These are phyloP conservation scores for Penicillium sp. DNA, from an alignment of 2,329 filamentous ascomycete species.

Conservation along the genomic window DNA sequence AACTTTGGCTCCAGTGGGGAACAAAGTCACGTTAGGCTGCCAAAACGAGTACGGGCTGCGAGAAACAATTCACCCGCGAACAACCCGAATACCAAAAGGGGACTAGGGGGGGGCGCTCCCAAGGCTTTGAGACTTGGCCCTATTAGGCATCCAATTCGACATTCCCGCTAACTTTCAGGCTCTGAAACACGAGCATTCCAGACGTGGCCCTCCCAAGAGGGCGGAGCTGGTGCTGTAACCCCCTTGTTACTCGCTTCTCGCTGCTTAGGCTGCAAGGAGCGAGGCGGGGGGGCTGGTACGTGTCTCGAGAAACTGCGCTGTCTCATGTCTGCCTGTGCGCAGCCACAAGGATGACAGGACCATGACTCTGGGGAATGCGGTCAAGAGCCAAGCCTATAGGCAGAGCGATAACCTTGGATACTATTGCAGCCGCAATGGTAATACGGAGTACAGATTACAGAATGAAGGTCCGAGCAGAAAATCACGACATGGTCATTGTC, in stretches of 20 bases:
- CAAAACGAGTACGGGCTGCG: constrained; percentile 10
- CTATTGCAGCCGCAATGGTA: constrained; percentile 1
- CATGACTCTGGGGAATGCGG: background rate
- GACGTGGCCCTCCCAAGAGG: background rate
- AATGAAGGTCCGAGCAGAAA: constrained; percentile 1
- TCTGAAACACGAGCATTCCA: background rate
- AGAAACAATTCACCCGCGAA: background rate
- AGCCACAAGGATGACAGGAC: background rate
- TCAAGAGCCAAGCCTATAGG: constrained; percentile 2
- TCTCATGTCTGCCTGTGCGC: background rate
- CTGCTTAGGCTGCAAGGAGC: background rate
- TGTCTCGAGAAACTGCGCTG: background rate
- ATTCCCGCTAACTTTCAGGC: background rate
- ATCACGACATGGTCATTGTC: background rate
- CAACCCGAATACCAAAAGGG: background rate
- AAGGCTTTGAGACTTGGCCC: background rate
- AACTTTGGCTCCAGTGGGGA: background rate
- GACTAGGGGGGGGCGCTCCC: background rate
- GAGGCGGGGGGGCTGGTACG: background rate
- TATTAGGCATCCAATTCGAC: background rate
- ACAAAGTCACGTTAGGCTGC: constrained; percentile 1
- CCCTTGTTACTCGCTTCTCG: background rate
- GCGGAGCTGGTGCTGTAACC: background rate
- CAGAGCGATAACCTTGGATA: background rate
- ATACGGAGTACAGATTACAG: background rate